Base-by-base conservation (phyloP, 2,329 filamentous ascomycete species). In the Arthrobotrys pseudoclavata region DNA sequence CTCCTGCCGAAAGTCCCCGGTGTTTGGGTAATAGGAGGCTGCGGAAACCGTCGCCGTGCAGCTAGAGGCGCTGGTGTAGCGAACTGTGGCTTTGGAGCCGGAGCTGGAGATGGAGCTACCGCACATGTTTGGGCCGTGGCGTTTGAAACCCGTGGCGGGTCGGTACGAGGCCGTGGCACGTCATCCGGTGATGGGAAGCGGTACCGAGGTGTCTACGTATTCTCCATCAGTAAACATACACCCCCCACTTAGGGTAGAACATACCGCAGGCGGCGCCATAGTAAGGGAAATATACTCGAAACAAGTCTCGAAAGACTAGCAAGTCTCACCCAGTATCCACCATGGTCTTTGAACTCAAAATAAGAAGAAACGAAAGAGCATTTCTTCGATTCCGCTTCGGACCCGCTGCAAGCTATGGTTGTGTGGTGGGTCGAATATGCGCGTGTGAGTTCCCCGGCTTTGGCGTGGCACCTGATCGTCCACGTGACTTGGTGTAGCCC, bases 111-210 rank as follows among this genome's bases (percentile, higher is more conserved):
- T 20, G 69, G 15, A 15, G 10, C 42, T 31, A 26, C 20, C 42
- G 45, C n/a, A n/a, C n/a, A 13, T 5, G 37, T 40, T 40, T 31
- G 22, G 18, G n/a, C 50, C 1, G 48, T 47, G 26, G 20, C 45
- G 22, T 22, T 4, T 6, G 26, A 22, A 15, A 62, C 26, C 22
- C 40, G 48, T 24, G 52, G 52, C 24, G 69, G 69, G 6, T 62
- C 60, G 20, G 57, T 67, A 40, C 50, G 57, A 18, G 64, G 60
- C 34, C 50, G 50, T 29, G 45, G 60, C 4, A 47, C 15, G 20
- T 76, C 72, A 47, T 76, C 72, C 4, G 72, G 72, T 4, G 72
- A 76, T 29, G 66, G 66, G 67, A 76, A 76, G 13, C 72, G 72
- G 72, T 76, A 55, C 67, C 67, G 48, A 2, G 72, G 72, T 22